phyloP scores from a whole-genome alignment of 2,329 filamentous ascomycete species.

The Aureobasidium sp. region DNA sequence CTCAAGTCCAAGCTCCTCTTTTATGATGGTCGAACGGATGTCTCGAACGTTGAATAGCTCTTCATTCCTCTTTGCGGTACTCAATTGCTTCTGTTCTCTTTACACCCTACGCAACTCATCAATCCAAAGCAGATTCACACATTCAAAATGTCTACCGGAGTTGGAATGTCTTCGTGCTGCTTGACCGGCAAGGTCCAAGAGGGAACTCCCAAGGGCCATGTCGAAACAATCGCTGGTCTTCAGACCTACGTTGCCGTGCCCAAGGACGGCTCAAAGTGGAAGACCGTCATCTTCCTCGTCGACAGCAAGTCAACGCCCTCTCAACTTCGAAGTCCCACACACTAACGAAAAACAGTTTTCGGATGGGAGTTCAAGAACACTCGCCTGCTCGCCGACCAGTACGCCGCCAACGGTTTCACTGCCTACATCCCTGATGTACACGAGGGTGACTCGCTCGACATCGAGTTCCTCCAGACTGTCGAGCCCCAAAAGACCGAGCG shows the following conservation, averaged over 20 bases:
- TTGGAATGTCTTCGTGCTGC: constrained; percentile 36
- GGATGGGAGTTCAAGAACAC: constrained; percentile 41
- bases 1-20: not conserved
- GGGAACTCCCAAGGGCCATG: constrained; percentile 28
- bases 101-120: not conserved
- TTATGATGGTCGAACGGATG: not conserved
- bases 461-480: constrained; percentile 34
- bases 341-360: constrained; percentile 30
- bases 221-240: constrained; percentile 32
- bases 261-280: constrained; percentile 33
- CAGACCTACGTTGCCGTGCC: constrained; percentile 38
- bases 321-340: not conserved
- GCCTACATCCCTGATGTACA: constrained; percentile 40
- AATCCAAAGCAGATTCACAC: not conserved
- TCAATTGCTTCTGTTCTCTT: not conserved
- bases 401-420: constrained; percentile 39
- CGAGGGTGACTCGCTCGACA: constrained; percentile 32
- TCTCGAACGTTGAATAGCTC: not conserved
- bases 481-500: constrained; percentile 36
- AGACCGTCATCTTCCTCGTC: constrained; percentile 39
- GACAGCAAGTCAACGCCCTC: constrained; percentile 28
- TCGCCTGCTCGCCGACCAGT: constrained; percentile 40
- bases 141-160: constrained; percentile 21
- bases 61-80: not conserved
- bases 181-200: constrained; percentile 34